A percentile compares a stretch with the other conserved stretches of the same genome.
Conservation (phyloP, 2,329 filamentous ascomycete species). For the Xylariaceae sp. region DNA sequence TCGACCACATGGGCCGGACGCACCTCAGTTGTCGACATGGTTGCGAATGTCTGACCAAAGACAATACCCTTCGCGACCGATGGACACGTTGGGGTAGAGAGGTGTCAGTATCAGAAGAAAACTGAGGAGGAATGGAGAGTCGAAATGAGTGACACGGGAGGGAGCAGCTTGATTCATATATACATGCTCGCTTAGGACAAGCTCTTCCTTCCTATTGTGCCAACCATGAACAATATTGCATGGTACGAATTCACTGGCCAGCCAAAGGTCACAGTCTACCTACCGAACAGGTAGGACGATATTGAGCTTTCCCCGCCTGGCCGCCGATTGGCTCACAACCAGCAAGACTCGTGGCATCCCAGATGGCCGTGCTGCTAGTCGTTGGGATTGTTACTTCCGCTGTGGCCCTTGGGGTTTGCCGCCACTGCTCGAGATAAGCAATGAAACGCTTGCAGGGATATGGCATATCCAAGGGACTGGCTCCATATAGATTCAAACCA, state of each 20-base stretch:
- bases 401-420: neutral
- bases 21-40: conserved; percentile 37
- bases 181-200: neutral
- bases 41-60: conserved; percentile 28
- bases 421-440: conserved; percentile 14
- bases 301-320: conserved; percentile 4
- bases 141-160: neutral
- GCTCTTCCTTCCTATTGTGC: neutral
- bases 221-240: neutral
- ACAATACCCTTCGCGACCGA: conserved; percentile 28
- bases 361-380: neutral
- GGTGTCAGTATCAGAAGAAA: conserved; percentile 17
- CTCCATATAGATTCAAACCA: conserved; percentile 8
- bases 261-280: neutral
- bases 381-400: neutral
- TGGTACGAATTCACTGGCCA: neutral
- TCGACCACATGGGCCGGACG: conserved; percentile 33
- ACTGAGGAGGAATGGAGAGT: neutral
- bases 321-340: neutral
- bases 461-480: conserved; percentile 24
- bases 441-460: conserved; percentile 5
- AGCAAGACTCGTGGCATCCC: neutral
- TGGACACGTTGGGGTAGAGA: conserved; percentile 15
- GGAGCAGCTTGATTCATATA: conserved; percentile 25
- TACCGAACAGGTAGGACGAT: conserved; percentile 9